A percentile compares a stretch with the other conserved stretches of the same genome.
These are phyloP conservation scores for Pittosporum tobira DNA, from an alignment of 129 eudicot species.

Conservation along the genomic window DNA sequence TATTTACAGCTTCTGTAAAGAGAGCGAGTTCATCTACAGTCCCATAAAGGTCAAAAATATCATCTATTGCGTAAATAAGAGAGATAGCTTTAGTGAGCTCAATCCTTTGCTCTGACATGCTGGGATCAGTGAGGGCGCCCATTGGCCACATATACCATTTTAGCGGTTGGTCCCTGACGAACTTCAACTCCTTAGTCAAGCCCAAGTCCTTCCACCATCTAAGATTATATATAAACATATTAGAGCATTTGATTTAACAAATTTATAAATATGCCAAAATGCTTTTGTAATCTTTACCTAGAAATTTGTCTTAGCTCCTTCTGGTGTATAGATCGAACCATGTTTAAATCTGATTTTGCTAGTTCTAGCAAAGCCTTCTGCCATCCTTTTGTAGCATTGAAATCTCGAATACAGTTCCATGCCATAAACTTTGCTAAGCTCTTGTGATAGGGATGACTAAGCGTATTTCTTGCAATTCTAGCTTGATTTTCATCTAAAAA, in stretches of 20 bases:
- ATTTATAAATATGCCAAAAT: no score
- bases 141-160: slow-evolving; percentile 59
- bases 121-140: slow-evolving; percentile 32
- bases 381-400: neutral
- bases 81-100: slow-evolving; percentile 46
- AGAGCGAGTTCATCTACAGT: slow-evolving; percentile 27
- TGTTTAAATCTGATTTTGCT: slow-evolving; percentile 20
- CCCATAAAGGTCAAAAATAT: slow-evolving; percentile 53
- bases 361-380: slow-evolving; percentile 23
- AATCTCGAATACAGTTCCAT: slow-evolving; percentile 5
- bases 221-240: neutral
- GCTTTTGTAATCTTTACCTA: slow-evolving; percentile 28
- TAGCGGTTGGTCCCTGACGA: slow-evolving; percentile 44
- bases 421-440: slow-evolving; percentile 16
- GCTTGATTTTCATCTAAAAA: slow-evolving; percentile 5
- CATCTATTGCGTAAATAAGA: slow-evolving; percentile 48
- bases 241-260: neutral
- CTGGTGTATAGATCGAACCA: slow-evolving; percentile 12
- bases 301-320: slow-evolving; percentile 28
- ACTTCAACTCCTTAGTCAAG: slow-evolving; percentile 24
- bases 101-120: no score
- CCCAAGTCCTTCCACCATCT: slow-evolving; percentile 53
- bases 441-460: slow-evolving; percentile 33
- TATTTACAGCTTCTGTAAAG: no score
- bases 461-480: no score